phyloP scores from a whole-genome alignment of 306 rosid species.

The Glycine latifolia region DNA sequence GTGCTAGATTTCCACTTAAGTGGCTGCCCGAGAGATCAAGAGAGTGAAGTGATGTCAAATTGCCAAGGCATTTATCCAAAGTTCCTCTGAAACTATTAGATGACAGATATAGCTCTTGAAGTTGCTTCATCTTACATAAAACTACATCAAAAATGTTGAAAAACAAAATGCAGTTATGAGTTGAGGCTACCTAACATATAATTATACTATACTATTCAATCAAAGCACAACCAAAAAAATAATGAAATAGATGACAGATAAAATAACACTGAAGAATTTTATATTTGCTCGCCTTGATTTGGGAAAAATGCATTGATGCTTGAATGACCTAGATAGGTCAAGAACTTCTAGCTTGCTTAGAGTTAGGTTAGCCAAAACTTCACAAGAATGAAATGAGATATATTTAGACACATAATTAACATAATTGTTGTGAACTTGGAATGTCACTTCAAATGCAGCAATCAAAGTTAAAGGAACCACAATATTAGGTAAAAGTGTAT shows the following conservation, averaged over 20 bases:
- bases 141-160: neutral
- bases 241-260: neutral
- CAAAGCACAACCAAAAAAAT: no score
- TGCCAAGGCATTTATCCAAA: neutral
- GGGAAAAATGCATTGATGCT: neutral
- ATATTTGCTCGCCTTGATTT: neutral
- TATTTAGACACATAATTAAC: neutral
- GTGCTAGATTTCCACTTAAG: no score
- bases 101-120: neutral
- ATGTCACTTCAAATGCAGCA: no score
- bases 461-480: neutral
- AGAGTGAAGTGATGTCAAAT: neutral
- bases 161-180: neutral
- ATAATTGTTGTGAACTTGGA: neutral
- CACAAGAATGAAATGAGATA: neutral
- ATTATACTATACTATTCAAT: no score
- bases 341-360: neutral
- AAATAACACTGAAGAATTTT: neutral
- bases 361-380: neutral
- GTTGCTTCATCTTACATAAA: slow-evolving; percentile 8
- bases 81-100: neutral
- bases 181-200: neutral
- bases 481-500: no score
- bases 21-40: neutral
- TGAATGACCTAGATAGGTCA: neutral